Conservation (phyloP, 2,329 filamentous ascomycete genomes). For the Monilinia fructigena region DNA sequence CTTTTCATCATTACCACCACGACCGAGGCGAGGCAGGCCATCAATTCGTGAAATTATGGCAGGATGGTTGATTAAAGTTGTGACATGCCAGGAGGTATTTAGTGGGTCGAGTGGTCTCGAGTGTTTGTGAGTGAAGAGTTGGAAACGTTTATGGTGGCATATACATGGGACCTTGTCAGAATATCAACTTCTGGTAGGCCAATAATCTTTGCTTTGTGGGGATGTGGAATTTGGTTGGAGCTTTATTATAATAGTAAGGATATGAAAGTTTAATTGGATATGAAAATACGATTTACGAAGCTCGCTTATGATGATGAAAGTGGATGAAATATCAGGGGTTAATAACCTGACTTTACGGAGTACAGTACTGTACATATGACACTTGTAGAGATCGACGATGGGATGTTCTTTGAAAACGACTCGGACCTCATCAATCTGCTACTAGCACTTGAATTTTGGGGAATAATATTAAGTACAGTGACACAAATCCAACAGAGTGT, state of each 20-base stretch:
- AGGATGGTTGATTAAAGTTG: too few species aligned
- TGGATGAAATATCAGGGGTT: neutral
- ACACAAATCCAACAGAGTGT: constrained; percentile 1
- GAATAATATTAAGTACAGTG: neutral
- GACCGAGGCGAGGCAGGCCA: too few species aligned
- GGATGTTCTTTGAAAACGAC: constrained; percentile 6
- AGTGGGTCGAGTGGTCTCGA: too few species aligned
- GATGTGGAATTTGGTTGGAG: neutral
- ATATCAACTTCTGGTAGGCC: neutral
- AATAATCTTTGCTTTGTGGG: neutral
- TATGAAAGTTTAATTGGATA: constrained; percentile 3
- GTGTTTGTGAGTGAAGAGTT: too few species aligned
- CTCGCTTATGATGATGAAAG: constrained; percentile 1
- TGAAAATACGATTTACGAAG: constrained; percentile 7
- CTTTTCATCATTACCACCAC: too few species aligned
- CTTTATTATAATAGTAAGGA: too few species aligned
- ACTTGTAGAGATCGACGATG: constrained; percentile 12
- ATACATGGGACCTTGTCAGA: neutral
- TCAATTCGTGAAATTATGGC: too few species aligned
- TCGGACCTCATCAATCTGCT: neutral
- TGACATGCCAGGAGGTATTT: too few species aligned
- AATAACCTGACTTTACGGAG: neutral
- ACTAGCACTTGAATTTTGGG: neutral
- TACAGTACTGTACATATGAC: neutral
- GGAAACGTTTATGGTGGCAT: too few species aligned